Conservation (phyloP, 2,329 filamentous ascomycete species). For the Epichloe uncinata region DNA sequence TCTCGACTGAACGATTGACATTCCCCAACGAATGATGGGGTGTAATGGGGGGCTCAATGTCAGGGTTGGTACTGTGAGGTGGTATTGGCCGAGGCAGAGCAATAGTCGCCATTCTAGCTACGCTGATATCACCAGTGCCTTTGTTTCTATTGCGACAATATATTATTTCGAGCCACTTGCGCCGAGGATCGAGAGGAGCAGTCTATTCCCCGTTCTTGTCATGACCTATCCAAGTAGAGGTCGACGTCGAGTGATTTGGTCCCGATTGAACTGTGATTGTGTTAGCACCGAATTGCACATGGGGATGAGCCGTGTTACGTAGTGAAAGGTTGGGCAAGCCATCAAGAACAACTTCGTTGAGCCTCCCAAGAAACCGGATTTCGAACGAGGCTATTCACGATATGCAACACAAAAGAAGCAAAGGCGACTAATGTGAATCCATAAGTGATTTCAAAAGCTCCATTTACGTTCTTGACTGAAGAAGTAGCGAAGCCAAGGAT, state of each 20-base stretch:
- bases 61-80: conserved; percentile 30
- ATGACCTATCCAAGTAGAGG: neutral
- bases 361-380: neutral
- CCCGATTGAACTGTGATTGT: neutral
- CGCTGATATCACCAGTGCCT: neutral
- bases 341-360: neutral
- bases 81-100: conserved; percentile 36
- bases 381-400: neutral
- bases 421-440: neutral
- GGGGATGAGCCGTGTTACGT: neutral
- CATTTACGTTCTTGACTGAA: neutral
- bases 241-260: neutral
- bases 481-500: neutral
- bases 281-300: neutral
- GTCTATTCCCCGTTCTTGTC: neutral
- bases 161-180: neutral
- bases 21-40: conserved; percentile 28
- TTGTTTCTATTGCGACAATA: neutral
- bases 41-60: conserved; percentile 24
- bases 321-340: neutral
- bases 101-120: conserved; percentile 37
- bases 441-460: neutral
- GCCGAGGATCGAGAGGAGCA: neutral
- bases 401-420: neutral
- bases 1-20: conserved; percentile 10